phyloP scores from a whole-genome alignment of 2,329 filamentous ascomycete species.

The Neopestalotiopsis sp. region DNA sequence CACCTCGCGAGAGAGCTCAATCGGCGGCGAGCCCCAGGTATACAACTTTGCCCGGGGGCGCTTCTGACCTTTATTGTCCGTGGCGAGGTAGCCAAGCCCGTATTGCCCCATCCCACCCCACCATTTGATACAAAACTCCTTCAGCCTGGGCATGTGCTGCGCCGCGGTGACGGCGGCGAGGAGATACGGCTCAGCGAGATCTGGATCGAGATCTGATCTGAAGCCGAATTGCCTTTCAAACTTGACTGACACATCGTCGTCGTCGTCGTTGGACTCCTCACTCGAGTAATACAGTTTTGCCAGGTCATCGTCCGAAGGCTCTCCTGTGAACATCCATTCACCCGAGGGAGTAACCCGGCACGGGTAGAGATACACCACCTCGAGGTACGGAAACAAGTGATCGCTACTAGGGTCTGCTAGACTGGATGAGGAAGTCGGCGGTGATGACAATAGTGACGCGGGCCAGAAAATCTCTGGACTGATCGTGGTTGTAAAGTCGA shows the following conservation, averaged over 20 bases:
- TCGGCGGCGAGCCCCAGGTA: not conserved
- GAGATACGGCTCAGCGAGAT: not conserved
- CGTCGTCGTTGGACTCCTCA: not conserved
- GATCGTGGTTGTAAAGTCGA: not conserved
- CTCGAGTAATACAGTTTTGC: no score
- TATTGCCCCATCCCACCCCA: not conserved
- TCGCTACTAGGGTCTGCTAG: not conserved
- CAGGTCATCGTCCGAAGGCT: not conserved
- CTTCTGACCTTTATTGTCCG: no score
- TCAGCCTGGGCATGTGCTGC: not conserved
- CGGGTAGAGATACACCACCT: not conserved
- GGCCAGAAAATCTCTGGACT: not conserved
- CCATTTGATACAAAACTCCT: not conserved
- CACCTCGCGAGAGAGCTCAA: not conserved
- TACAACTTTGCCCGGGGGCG: not conserved
- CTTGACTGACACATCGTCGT: not conserved
- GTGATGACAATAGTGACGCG: not conserved
- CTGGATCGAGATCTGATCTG: no score
- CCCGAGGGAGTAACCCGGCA: no score
- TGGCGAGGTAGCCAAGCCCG: not conserved
- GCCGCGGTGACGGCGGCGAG: not conserved
- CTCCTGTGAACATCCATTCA: not conserved
- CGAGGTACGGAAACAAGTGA: not conserved
- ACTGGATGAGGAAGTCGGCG: no score
- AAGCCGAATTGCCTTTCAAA: not conserved